Base-by-base conservation (phyloP, 2,329 filamentous ascomycete genomes). In the Penicillium sp. region DNA sequence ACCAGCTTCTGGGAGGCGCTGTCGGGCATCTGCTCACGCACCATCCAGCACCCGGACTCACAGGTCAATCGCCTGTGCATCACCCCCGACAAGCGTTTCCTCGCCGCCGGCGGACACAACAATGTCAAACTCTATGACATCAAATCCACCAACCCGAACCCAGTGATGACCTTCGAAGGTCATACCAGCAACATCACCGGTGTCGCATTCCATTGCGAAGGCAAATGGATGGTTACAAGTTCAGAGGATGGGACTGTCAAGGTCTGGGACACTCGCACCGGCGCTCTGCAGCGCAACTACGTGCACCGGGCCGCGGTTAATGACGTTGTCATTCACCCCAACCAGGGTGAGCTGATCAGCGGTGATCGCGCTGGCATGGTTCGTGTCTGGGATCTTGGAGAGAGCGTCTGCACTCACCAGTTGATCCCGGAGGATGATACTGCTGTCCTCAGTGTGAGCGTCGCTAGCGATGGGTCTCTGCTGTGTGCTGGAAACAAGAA, bases 191-290 rank as follows among this genome's bases (percentile, higher is more conserved):
- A 99, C 67, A 87, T 99, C 69, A 99, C 94, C 0, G 94, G 94
- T 39, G 89, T 99, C 42, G 92, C 92, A 10, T 99, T 99, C 70
- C 94, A 99, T 72, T 97, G 92, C 71, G 94, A 99, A 73, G 92
- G 92, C 10, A 99, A 99, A 76, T 99, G 94, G 94, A 96, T 99
- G 89, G 94, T 97, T 16, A 99, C 94, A 9, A 95, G 89, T 72
- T 95, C 90, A 42, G 94, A 99, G 73, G 94, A 99, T 68, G 90
- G 92, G 64, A 95, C 90, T 0, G 92, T 96, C 67, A 95, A 95
- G 79, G 95, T 96, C 58, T 96, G 92, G 92, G 92, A 96, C 70
- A 96, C 91, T 5, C 80, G 92, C 42, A 89, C 82, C 11, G 92
- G 90, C 41, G 86, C 82, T 51, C 85, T 97, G 48, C 94, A 99